A percentile compares a stretch with the other conserved stretches of the same genome.
Evolutionary conservation across 169 alveolate genomes (phyloP).

Genomic region (Plasmodium blacklocki): DNA sequence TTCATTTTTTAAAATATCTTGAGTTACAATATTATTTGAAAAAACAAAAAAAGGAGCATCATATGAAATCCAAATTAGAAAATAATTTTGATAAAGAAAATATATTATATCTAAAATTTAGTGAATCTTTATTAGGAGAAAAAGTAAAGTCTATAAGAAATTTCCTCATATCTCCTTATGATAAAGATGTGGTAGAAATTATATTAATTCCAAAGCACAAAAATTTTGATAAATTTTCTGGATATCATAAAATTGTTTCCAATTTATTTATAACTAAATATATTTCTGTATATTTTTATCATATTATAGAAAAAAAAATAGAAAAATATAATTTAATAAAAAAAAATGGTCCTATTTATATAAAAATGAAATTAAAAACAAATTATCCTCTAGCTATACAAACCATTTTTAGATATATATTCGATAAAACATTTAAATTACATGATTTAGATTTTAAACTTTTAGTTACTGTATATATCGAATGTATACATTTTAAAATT

Average conservation of each 20-base stretch:
- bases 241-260: constrained; percentile 43
- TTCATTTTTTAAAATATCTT: constrained; percentile 53
- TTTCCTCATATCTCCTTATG: constrained; percentile 50
- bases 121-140: constrained; percentile 52
- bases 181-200: constrained; percentile 45
- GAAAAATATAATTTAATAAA: constrained; percentile 34
- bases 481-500: constrained; percentile 62
- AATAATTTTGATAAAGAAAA: constrained; percentile 16
- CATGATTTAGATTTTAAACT: constrained; percentile 52
- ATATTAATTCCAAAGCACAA: constrained; percentile 57
- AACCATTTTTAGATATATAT: constrained; percentile 51
- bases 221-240: constrained; percentile 19
- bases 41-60: constrained; percentile 25
- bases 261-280: constrained; percentile 53
- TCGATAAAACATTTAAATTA: constrained; percentile 42
- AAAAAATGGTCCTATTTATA: constrained; percentile 50
- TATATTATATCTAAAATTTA: constrained; percentile 29
- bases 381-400: constrained; percentile 68
- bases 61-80: constrained; percentile 32
- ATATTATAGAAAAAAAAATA: constrained; percentile 65
- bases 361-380: constrained; percentile 68
- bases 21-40: constrained; percentile 59
- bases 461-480: constrained; percentile 53
- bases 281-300: constrained; percentile 71
- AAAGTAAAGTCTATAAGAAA: constrained; percentile 65